phyloP scores from a whole-genome alignment of 768 basidiomycete species.

The Trametes meyenii region DNA sequence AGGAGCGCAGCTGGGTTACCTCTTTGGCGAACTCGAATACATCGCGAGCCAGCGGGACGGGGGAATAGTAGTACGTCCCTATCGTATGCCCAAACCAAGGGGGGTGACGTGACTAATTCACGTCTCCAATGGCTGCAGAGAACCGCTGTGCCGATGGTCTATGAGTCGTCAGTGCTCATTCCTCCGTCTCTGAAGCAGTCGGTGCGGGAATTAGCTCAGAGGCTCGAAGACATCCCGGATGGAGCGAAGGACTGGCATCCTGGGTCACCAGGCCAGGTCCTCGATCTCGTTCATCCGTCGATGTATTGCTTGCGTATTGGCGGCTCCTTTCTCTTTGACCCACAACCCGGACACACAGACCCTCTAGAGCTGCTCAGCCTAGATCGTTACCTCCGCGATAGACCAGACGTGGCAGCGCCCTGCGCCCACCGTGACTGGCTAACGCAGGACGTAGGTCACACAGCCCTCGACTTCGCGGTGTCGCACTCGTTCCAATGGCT shows the following conservation, averaged over 20 bases:
- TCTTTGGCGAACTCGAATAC: constrained; percentile 16
- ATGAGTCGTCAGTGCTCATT: constrained; percentile 5
- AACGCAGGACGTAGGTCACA: neutral
- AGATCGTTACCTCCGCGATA: neutral
- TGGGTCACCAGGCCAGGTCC: constrained; percentile 43
- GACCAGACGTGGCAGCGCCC: neutral
- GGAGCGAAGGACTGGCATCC: constrained; percentile 50
- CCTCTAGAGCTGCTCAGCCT: neutral
- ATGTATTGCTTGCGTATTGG: constrained; percentile 38
- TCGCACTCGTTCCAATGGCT: constrained; percentile 33
- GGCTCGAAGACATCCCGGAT: constrained; percentile 42
- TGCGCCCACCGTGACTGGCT: neutral
- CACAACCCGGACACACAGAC: neutral
- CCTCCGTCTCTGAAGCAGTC: neutral
- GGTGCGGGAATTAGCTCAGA: neutral
- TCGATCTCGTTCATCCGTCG: constrained; percentile 50
- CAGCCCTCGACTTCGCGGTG: constrained; percentile 17
- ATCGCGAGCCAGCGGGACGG: constrained; percentile 9
- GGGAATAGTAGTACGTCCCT: constrained; percentile 7
- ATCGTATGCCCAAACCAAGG: neutral
- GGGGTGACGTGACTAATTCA: neutral
- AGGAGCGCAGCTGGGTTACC: constrained; percentile 15
- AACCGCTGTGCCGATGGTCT: constrained; percentile 2
- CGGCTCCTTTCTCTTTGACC: constrained; percentile 1
- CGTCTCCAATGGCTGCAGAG: neutral